Conservation (phyloP, 1,284 basidiomycete genomes). For the Baeospora myosura region DNA sequence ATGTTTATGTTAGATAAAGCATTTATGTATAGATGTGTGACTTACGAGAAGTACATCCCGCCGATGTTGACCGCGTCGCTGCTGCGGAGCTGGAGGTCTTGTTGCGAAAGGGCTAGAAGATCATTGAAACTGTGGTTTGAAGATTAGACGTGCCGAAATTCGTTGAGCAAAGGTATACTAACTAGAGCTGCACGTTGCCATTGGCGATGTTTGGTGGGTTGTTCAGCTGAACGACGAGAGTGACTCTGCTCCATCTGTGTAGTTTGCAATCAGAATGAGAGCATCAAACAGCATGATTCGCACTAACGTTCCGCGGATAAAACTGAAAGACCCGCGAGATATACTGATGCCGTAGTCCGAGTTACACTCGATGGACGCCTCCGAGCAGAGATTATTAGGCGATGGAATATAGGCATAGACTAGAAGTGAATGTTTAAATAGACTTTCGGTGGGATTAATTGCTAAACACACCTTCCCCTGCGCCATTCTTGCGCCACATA, state of each 20-base stretch:
- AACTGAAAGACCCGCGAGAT: slow-evolving; percentile 63
- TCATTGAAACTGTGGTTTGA: slow-evolving; percentile 58
- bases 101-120: slow-evolving; percentile 40
- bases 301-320: slow-evolving; percentile 50
- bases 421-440: slow-evolving; percentile 20
- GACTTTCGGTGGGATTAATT: not conserved
- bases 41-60: slow-evolving; percentile 63
- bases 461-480: slow-evolving; percentile 47
- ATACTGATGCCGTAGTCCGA: slow-evolving; percentile 64
- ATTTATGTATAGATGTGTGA: slow-evolving; percentile 7
- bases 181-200: slow-evolving; percentile 53
- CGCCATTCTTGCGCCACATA: slow-evolving; percentile 63
- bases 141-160: slow-evolving; percentile 4
- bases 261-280: slow-evolving; percentile 4
- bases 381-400: slow-evolving; percentile 48
- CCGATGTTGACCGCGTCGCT: slow-evolving; percentile 38
- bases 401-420: slow-evolving; percentile 60
- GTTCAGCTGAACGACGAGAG: slow-evolving; percentile 54
- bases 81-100: slow-evolving; percentile 45
- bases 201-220: slow-evolving; percentile 47
- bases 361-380: slow-evolving; percentile 56
- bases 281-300: not conserved
- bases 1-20: not conserved
- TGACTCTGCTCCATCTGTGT: slow-evolving; percentile 51
- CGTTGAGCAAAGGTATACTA: slow-evolving; percentile 16